Percentiles rank a stretch among this genome's conserved stretches.
Conservation (phyloP, 352 stramenopile species). For the Globisporangium polare region DNA sequence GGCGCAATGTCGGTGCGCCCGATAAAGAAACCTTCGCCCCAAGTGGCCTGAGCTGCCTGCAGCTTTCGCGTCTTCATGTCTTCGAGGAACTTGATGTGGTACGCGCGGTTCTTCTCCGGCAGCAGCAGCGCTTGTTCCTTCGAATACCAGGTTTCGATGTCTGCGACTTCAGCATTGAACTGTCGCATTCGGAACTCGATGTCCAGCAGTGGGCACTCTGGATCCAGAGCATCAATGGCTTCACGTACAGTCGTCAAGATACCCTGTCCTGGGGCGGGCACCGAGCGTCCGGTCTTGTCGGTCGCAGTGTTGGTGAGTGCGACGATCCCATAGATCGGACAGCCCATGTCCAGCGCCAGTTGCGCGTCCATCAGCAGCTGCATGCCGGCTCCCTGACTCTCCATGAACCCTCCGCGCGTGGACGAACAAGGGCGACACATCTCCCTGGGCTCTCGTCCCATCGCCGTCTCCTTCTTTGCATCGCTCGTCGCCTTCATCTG, state of each 20-base stretch:
- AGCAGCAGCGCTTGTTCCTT: conserved; percentile 48
- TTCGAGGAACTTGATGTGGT: conserved; percentile 44
- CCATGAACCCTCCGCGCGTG: conserved; percentile 84
- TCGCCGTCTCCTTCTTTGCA: conserved; percentile 72
- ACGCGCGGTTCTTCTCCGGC: conserved; percentile 25
- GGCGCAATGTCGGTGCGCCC: conserved; percentile 63
- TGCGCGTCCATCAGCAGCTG: conserved; percentile 87
- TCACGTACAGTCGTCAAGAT: conserved; percentile 85
- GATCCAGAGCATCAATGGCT: conserved; percentile 11
- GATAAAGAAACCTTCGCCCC: conserved; percentile 65
- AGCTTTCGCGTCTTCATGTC: conserved; percentile 71
- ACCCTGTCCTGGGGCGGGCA: conserved; percentile 80
- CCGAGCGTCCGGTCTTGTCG: conserved; percentile 84
- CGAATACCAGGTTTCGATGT: conserved; percentile 68
- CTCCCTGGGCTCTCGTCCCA: conserved; percentile 76
- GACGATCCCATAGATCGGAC: conserved; percentile 83
- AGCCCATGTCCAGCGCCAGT: conserved; percentile 83
- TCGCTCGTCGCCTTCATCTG: conserved; percentile 89
- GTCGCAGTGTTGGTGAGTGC: conserved; percentile 83
- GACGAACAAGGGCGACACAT: conserved; percentile 83
- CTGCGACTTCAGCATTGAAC: conserved; percentile 68
- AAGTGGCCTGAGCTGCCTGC: conserved; percentile 57
- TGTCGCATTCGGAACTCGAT: conserved; percentile 69
- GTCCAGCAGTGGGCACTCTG: conserved; percentile 55
- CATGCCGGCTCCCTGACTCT: conserved; percentile 84